phyloP scores from a whole-genome alignment of 2,329 filamentous ascomycete species.

The Onygenales sp. region DNA sequence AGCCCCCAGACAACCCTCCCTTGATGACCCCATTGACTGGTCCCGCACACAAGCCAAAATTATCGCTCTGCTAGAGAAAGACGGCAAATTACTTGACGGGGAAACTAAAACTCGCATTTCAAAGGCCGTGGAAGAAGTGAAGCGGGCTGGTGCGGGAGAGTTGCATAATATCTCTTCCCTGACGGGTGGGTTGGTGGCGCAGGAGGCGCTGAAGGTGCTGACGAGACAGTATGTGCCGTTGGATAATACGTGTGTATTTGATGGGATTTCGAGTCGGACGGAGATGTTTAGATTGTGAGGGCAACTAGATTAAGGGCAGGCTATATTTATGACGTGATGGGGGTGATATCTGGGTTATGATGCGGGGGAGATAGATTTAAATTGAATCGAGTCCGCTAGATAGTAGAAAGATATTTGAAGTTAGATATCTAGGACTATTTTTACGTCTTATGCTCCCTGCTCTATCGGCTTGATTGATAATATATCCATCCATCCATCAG shows the following conservation, averaged over 20 bases:
- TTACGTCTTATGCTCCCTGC: no score
- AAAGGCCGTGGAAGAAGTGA: conserved; percentile 55
- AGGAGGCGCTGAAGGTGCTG: conserved; percentile 81
- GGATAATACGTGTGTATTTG: conserved; percentile 55
- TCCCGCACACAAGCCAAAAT: conserved; percentile 7
- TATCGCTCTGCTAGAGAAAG: conserved; percentile 16
- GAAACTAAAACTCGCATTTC: conserved; percentile 41
- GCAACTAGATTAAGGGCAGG: neutral
- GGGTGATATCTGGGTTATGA: neutral
- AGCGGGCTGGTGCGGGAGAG: conserved; percentile 71
- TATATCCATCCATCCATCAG: neutral
- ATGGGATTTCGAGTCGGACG: conserved; percentile 49
- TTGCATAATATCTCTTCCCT: conserved; percentile 86
- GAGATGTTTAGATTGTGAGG: conserved; percentile 40
- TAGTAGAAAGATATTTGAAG: no score
- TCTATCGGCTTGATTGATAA: no score
- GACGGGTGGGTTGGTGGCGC: conserved; percentile 86
- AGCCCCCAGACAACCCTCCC: conserved; percentile 11
- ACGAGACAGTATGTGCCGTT: conserved; percentile 58
- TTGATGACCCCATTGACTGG: conserved; percentile 28
- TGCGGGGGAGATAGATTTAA: neutral
- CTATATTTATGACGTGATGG: neutral
- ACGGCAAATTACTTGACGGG: conserved; percentile 38
- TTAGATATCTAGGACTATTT: no score
- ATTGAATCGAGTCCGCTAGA: no score